Base-by-base conservation (phyloP, 306 rosid genomes). In the Biancaea sappan region DNA sequence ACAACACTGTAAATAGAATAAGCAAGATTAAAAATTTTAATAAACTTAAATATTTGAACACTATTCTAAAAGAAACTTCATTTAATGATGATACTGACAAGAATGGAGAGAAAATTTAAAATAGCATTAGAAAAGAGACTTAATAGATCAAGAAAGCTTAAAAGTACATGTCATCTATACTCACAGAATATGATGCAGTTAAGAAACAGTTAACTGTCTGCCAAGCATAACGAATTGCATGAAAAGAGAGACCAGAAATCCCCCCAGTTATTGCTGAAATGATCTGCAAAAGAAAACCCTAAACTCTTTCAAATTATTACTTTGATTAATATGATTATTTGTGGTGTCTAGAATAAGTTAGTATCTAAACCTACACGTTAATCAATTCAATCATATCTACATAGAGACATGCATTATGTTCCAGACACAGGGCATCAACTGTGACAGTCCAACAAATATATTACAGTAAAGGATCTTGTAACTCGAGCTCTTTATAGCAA, bases 151-250 rank as follows among this genome's bases (percentile, higher is more conserved):
- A 32, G n/a, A 53, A 57, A 77, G 73, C 53, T 44, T 44, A 75
- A 60, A 60, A 59, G 60, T 67, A 74, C 26, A 74, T 54, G 75
- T 51, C 19, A 66, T 31, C 32, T 78, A 83, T 79, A 88, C 99
- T 87, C 84, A 95, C 99, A 68, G 99, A 95, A 87, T 95, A 95
- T 52, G 99, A 92, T 24, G 99, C 98, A 41, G 99, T 92, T 82
- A 95, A 84, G 84, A 95, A 92, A 79, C 99, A 95, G 85, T 95
- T 95, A 62, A 81, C 44, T 62, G 88, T 79, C 83, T 95, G 99
- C 99, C 99, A 95, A 16, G 85, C 72, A 73, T 95, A 95, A 79
- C 99, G 98, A 21, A 84, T 57, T 19, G 96, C 88, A 69, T 90
- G 93, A 78, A 95, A 95, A 31, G 96, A 81, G 46, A 95, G 75